A percentile compares a stretch with the other conserved stretches of the same genome.
These are phyloP conservation scores for Exophiala mesophila DNA, from an alignment of 2,329 filamentous ascomycete genomes.

Conservation along the genomic window DNA sequence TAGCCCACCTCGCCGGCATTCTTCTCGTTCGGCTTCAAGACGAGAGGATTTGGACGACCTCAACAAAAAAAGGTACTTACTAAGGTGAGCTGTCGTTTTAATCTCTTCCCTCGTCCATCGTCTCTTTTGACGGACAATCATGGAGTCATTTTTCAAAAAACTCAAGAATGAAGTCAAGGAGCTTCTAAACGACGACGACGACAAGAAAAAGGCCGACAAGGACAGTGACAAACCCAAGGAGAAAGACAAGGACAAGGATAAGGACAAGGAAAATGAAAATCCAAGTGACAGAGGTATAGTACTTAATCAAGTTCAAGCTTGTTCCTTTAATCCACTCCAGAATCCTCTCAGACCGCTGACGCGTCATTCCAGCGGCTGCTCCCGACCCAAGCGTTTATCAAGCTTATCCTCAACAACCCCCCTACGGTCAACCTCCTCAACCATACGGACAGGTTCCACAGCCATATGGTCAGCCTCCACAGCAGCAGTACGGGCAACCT, in stretches of 20 bases:
- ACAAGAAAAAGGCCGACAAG: conserved; percentile 20
- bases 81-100: too few relatives aligned
- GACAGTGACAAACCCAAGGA: conserved; percentile 7
- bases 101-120: conserved; percentile 1
- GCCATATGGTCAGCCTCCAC: conserved; percentile 1
- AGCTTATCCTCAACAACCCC: conserved; percentile 2
- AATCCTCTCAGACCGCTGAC: conserved; percentile 1
- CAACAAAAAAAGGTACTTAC: too few relatives aligned
- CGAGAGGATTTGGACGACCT: too few relatives aligned
- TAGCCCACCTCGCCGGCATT: too few relatives aligned
- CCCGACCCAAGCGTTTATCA: neutral
- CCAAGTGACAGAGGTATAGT: neutral
- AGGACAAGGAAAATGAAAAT: neutral
- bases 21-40: too few relatives aligned
- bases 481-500: conserved; percentile 1
- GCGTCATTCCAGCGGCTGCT: neutral
- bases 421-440: conserved; percentile 1
- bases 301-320: too few relatives aligned
- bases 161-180: conserved; percentile 21
- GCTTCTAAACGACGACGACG: conserved; percentile 21
- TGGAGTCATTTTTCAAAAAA: conserved; percentile 21
- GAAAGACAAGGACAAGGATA: neutral
- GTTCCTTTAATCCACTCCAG: too few relatives aligned
- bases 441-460: neutral
- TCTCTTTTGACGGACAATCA: too few relatives aligned